Evolutionary conservation across 768 basidiomycete species (phyloP).

Genomic region (Dentipellis sp.): DNA sequence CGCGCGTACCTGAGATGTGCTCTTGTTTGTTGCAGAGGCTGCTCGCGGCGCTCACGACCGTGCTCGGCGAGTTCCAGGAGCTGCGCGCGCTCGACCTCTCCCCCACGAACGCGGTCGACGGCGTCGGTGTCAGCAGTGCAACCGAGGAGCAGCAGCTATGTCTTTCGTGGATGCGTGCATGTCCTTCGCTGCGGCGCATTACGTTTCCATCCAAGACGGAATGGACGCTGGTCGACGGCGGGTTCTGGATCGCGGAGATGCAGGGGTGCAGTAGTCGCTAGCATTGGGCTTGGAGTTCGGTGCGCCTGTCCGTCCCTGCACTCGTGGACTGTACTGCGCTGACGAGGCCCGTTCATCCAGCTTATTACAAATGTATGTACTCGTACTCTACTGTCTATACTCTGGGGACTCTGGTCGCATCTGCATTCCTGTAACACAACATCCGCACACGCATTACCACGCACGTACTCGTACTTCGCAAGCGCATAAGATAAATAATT

Average conservation of each 20-base stretch:
- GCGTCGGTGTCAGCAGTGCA: conserved; percentile 28
- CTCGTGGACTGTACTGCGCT: no score
- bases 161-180: conserved; percentile 43
- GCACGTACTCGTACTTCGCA: background rate
- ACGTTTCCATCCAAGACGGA: conserved; percentile 48
- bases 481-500: background rate
- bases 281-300: background rate
- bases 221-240: conserved; percentile 30
- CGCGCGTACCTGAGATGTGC: background rate
- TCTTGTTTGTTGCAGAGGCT: conserved; percentile 32
- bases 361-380: background rate
- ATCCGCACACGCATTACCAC: no score
- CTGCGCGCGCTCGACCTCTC: conserved; percentile 51
- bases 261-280: conserved; percentile 1
- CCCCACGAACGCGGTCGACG: conserved; percentile 39
- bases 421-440: no score
- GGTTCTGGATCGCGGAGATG: conserved; percentile 6
- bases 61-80: conserved; percentile 39
- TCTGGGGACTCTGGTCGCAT: no score
- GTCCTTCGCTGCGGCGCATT: conserved; percentile 42
- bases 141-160: conserved; percentile 44
- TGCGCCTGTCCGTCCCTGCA: no score
- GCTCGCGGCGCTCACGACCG: conserved; percentile 49
- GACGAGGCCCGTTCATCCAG: no score
- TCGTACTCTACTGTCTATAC: no score